These are phyloP conservation scores for Nicotiana otophora DNA, from an alignment of 257 asterid species.

Conservation along the genomic window DNA sequence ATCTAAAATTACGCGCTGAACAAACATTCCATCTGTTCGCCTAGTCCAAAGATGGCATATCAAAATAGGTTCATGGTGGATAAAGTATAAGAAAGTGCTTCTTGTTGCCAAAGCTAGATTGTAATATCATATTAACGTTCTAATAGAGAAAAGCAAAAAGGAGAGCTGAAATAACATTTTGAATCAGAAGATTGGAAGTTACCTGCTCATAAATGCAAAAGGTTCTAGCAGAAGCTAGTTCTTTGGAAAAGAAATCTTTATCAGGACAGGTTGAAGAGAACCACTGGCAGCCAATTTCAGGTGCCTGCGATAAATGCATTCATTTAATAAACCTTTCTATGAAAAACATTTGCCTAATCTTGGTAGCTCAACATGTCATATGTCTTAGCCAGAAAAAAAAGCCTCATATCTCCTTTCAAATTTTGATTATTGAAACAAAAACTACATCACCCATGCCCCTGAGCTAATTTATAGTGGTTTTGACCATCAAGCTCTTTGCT, in stretches of 20 bases:
- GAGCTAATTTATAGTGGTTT: not conserved
- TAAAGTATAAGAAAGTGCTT: not conserved
- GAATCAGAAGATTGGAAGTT: not conserved
- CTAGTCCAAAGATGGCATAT: not conserved
- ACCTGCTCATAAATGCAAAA: slow-evolving; percentile 91
- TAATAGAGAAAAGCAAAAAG: not conserved
- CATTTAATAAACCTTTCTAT: not conserved
- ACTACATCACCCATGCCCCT: not conserved
- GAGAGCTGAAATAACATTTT: not conserved
- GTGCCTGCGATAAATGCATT: slow-evolving; percentile 42
- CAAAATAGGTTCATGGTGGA: not conserved
- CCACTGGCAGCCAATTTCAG: slow-evolving; percentile 86
- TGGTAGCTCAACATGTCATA: not conserved
- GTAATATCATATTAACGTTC: slow-evolving; percentile 4
- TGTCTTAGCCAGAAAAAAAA: not conserved
- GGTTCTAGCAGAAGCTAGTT: slow-evolving; percentile 79
- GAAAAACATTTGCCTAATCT: not conserved
- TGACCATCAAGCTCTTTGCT: not conserved
- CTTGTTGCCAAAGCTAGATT: not conserved
- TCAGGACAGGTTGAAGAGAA: slow-evolving; percentile 50
- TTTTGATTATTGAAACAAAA: not conserved
- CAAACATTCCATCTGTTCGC: not conserved
- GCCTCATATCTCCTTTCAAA: not conserved
- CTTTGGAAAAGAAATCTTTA: slow-evolving; percentile 43
- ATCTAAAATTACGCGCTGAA: not conserved